Evolutionary conservation across 495 filamentous ascomycete species (phyloP), one percentile per base, ranked within the genome.

Genomic region (Aspergillus funiculosus): DNA sequence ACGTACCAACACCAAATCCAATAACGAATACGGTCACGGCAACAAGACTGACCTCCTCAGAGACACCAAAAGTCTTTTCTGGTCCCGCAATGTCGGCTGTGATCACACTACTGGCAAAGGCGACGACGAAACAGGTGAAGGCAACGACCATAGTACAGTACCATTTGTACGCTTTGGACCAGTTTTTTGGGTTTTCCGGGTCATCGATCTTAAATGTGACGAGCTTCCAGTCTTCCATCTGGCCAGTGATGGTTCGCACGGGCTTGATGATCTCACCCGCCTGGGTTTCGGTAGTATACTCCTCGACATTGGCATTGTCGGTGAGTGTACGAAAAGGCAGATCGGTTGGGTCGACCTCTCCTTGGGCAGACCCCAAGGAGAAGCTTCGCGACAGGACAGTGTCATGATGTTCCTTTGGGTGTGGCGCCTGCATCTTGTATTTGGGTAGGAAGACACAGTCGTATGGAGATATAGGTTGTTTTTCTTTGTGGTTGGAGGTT

Each of bases 1-100:
- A 60, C 67, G 53, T 70, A 74, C 83, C 86, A 31, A 89, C 62
- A 55, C 85, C 85, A 54, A 89, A 89, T 13, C 86, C 86, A 48
- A 90, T 67, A 13, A 89, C 86, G 50, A 91, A 90, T 1, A 89
- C 64, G 0, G 83, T 82, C 30, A 91, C 77, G 28, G 68, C 72
- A 1, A 91, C 61, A 10, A 87, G 61, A 27, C 80, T 76, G 9
- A 83, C 83, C 64, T 87, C 83, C 5, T 74, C 59, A 34, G 77
- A 78, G 46, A 87, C 77, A 37, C 72, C 35, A 48, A 90, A 88
- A 15, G 74, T 67, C 11, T 78, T 51, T 17, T 71, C 58, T 1
- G 85, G 77, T 5, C 79, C 79, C 18, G 58, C 63, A 13, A 90
- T 61, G 44, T 83, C 84, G 9, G 87, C 73, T 0, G 86, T 90